Evolutionary conservation across 148 eudicot species (phyloP).

Genomic region (Dianthus caryophyllus): DNA sequence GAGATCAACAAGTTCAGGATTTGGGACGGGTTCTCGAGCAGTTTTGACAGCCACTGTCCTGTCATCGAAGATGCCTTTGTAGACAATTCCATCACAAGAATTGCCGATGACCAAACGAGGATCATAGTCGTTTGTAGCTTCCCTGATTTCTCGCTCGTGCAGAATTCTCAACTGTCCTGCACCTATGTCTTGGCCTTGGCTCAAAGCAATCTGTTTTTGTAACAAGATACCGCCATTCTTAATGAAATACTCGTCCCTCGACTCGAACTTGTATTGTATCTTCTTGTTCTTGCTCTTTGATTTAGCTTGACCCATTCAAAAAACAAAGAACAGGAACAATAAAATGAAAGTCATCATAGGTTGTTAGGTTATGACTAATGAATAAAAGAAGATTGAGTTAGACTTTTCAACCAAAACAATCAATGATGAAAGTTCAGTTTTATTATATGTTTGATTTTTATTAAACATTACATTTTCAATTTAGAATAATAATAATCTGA

Average conservation of each 20-base stretch:
- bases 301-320: neutral
- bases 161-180: constrained; percentile 12
- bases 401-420: no score
- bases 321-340: neutral
- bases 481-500: no score
- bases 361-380: no score
- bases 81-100: constrained; percentile 3
- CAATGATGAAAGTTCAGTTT: no score
- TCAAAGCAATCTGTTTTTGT: constrained; percentile 20
- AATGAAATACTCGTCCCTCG: constrained; percentile 22
- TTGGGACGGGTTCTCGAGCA: neutral
- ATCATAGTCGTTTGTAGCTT: constrained; percentile 22
- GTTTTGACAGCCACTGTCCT: constrained; percentile 20
- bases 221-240: constrained; percentile 26
- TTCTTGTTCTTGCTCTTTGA: neutral
- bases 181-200: constrained; percentile 10
- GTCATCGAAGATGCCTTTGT: constrained; percentile 4
- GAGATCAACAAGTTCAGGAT: neutral
- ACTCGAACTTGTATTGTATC: neutral
- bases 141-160: constrained; percentile 8
- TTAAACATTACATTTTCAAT: no score
- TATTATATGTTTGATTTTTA: no score
- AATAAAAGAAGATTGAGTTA: no score
- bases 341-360: no score
- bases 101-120: constrained; percentile 10